Evolutionary conservation across 768 basidiomycete species (phyloP).

Genomic region (Termitomyces heimii): DNA sequence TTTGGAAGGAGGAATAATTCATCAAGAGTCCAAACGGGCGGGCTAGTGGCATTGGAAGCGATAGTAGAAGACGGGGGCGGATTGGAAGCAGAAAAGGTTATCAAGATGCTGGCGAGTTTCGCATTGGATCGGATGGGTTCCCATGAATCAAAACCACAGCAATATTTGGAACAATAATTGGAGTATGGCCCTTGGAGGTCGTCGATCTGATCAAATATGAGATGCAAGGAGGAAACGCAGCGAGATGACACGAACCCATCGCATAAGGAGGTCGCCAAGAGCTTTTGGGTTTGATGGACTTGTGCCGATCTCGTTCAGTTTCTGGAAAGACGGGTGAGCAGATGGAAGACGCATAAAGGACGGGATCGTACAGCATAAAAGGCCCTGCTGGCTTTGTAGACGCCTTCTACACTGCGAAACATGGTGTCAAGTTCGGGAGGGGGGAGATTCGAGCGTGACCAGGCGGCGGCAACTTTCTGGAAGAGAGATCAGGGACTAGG

Average conservation of each 20-base stretch:
- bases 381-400: conserved; percentile 87
- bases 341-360: neutral
- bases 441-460: conserved; percentile 93
- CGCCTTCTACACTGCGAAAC: conserved; percentile 89
- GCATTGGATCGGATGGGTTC: conserved; percentile 72
- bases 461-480: conserved; percentile 96
- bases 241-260: conserved; percentile 66
- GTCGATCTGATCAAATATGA: conserved; percentile 60
- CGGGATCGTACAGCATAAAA: conserved; percentile 55
- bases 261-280: conserved; percentile 92
- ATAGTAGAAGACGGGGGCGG: conserved; percentile 47
- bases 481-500: conserved; percentile 9
- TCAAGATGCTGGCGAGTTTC: conserved; percentile 62
- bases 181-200: conserved; percentile 87
- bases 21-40: conserved; percentile 76
- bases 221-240: conserved; percentile 4
- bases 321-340: conserved; percentile 41
- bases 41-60: conserved; percentile 27
- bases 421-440: conserved; percentile 87
- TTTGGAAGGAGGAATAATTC: conserved; percentile 84
- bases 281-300: conserved; percentile 92
- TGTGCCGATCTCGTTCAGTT: conserved; percentile 90
- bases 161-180: conserved; percentile 68
- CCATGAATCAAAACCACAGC: conserved; percentile 79
- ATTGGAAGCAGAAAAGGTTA: conserved; percentile 56